Percentiles rank a stretch among this genome's conserved stretches.
Evolutionary conservation across 2,329 filamentous ascomycete genomes (phyloP).

Genomic region (Diaporthe aspalathi): DNA sequence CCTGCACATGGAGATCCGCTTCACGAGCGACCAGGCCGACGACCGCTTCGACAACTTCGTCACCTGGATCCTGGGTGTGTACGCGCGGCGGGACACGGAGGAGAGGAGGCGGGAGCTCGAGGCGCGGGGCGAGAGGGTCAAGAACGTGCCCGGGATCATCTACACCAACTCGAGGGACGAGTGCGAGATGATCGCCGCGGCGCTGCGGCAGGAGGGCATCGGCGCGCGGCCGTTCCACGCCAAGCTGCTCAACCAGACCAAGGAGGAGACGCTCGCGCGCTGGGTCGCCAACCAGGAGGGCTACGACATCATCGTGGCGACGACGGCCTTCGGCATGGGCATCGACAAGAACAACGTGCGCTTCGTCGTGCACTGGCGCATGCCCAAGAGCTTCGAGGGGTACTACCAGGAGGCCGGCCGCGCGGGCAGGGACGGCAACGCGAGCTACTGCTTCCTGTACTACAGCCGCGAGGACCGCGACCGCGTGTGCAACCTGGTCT

Average conservation of each 20-base stretch:
- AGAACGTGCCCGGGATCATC: conserved; percentile 80
- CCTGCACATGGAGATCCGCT: conserved; percentile 90
- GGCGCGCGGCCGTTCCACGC: conserved; percentile 81
- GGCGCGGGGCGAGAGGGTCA: conserved; percentile 63
- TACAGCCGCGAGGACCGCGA: conserved; percentile 91
- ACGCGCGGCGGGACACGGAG: conserved; percentile 73
- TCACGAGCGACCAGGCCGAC: conserved; percentile 80
- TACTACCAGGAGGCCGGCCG: conserved; percentile 97
- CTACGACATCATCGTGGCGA: conserved; percentile 94
- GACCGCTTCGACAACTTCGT: conserved; percentile 79
- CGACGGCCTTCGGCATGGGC: conserved; percentile 97
- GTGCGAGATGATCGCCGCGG: conserved; percentile 76
- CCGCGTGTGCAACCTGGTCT: conserved; percentile 70
- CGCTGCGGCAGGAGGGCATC: conserved; percentile 75
- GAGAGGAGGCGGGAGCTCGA: conserved; percentile 70
- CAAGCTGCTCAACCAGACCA: conserved; percentile 73
- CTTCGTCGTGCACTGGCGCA: conserved; percentile 94
- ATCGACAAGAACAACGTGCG: conserved; percentile 96
- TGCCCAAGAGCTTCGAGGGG: conserved; percentile 93
- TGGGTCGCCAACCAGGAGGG: conserved; percentile 80
- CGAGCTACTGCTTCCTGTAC: conserved; percentile 87
- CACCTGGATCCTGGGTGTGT: conserved; percentile 78
- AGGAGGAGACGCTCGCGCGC: conserved; percentile 75
- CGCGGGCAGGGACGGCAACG: conserved; percentile 89
- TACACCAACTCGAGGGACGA: conserved; percentile 82